Base-by-base conservation (phyloP, 345 rosid genomes). In the Salix purpurea region DNA sequence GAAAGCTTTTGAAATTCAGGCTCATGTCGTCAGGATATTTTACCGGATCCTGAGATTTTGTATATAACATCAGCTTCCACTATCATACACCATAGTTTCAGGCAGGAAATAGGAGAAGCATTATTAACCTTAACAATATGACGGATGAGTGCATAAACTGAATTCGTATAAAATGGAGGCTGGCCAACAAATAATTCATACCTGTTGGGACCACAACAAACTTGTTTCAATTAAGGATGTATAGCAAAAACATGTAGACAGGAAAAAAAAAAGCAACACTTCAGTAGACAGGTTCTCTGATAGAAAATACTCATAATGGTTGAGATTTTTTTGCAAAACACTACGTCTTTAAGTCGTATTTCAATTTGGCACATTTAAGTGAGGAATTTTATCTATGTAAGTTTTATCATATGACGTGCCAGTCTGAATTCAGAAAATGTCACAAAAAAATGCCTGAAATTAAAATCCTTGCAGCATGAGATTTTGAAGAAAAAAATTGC, bases 141-240 rank as follows among this genome's bases (percentile, higher is more conserved):
- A 73, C 96, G 88, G 78, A 96, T 92, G 80, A 96, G 96, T 65
- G 99, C 97, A 82, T 93, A 96, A 64, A 96, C 99, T 69, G 99
- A 93, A 86, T 93, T 96, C 56, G 97, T 96, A 86, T 93, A 96
- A 87, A 96, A 96, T 56, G 99, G 99, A 56, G 99, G 99, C 72
- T 91, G 98, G 69, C 99, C 99, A 65, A 96, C 99, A 79, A 83
- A 96, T 84, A 96, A 88, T 80, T 93, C 99, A 82, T 96, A 96
- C 90, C 99, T 96, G 88, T 81, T 74, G 12, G 28, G 65, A 61
- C 16, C 70, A 80, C 18, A 30, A 61, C 62, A 52, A 78, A 75
- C 65, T 65, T 54, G 26, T 23, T 54, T 72, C 39, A 67, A 39
- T 54, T 79, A 50, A 50, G 70, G 42, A 67, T 69, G 69, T 39